Evolutionary conservation across 139 green algal genomes (phyloP).

Genomic region (Choricystis sp.): DNA sequence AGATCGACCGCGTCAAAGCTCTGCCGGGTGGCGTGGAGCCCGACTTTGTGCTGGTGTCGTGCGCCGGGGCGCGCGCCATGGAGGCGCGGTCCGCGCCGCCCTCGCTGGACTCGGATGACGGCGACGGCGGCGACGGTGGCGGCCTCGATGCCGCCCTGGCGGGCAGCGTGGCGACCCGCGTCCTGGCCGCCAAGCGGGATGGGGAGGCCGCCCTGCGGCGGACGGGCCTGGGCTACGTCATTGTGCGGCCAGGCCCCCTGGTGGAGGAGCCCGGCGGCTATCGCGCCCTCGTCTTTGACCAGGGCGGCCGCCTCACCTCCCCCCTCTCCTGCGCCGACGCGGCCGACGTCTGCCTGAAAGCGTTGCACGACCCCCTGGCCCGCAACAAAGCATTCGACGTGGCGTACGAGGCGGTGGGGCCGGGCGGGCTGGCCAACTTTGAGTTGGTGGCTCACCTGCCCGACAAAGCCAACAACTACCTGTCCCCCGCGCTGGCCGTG

Average conservation of each 20-base stretch:
- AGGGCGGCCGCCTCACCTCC: conserved; percentile 66
- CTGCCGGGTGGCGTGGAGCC: conserved; percentile 58
- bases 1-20: conserved; percentile 71
- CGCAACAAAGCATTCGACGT: conserved; percentile 98
- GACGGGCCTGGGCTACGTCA: conserved; percentile 83
- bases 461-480: conserved; percentile 64
- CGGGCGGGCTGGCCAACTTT: conserved; percentile 47
- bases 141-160: too few relatives aligned
- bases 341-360: conserved; percentile 86
- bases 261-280: conserved; percentile 87
- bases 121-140: neutral
- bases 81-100: conserved; percentile 14
- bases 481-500: conserved; percentile 48
- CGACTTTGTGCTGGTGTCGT: conserved; percentile 87
- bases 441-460: conserved; percentile 73
- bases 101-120: conserved; percentile 3
- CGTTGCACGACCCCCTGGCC: conserved; percentile 51
- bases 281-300: conserved; percentile 95
- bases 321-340: conserved; percentile 84
- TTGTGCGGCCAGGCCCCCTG: conserved; percentile 68
- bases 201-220: conserved; percentile 69
- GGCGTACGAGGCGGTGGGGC: conserved; percentile 58
- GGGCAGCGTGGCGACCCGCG: conserved; percentile 1
- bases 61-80: conserved; percentile 22
- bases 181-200: conserved; percentile 45